These are phyloP conservation scores for Spergularia marina DNA, from an alignment of 148 eudicot species.

Conservation along the genomic window DNA sequence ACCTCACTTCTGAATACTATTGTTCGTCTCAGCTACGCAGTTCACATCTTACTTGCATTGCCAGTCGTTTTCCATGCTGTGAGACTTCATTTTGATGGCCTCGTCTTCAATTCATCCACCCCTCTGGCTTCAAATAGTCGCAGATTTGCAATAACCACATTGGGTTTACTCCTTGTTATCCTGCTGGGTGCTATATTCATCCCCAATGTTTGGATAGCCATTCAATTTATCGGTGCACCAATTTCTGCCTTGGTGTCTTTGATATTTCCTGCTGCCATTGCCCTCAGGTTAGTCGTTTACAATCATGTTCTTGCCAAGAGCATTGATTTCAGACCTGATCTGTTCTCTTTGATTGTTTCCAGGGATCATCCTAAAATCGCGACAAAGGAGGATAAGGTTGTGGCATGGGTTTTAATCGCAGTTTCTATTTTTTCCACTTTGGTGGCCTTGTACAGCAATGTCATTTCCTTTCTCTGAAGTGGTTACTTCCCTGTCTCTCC, in stretches of 20 bases:
- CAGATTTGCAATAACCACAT: conserved; percentile 57
- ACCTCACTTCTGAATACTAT: conserved; percentile 65
- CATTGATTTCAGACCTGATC: background rate
- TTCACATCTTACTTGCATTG: conserved; percentile 84
- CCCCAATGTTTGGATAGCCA: conserved; percentile 87
- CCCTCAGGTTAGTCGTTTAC: conserved; percentile 52
- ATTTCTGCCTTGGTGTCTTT: conserved; percentile 72
- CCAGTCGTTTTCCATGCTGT: conserved; percentile 80
- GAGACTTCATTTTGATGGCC: conserved; percentile 75
- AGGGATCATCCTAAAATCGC: conserved; percentile 73
- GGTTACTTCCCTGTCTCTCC: no score
- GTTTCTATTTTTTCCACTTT: conserved; percentile 62
- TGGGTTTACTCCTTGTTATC: conserved; percentile 51
- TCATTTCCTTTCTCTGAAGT: conserved; percentile 7
- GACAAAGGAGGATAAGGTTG: conserved; percentile 58
- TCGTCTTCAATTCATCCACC: conserved; percentile 57
- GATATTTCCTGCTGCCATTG: conserved; percentile 79
- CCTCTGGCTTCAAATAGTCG: conserved; percentile 53
- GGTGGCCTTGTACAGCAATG: conserved; percentile 76
- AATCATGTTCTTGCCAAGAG: no score
- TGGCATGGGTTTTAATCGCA: conserved; percentile 54
- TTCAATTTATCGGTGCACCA: conserved; percentile 92
- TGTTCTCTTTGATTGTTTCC: background rate
- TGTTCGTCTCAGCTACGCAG: conserved; percentile 88
- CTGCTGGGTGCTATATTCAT: conserved; percentile 73